A percentile compares a stretch with the other conserved stretches of the same genome.
These are phyloP conservation scores for Salvia splendens DNA, from an alignment of 257 asterid genomes.

Conservation along the genomic window DNA sequence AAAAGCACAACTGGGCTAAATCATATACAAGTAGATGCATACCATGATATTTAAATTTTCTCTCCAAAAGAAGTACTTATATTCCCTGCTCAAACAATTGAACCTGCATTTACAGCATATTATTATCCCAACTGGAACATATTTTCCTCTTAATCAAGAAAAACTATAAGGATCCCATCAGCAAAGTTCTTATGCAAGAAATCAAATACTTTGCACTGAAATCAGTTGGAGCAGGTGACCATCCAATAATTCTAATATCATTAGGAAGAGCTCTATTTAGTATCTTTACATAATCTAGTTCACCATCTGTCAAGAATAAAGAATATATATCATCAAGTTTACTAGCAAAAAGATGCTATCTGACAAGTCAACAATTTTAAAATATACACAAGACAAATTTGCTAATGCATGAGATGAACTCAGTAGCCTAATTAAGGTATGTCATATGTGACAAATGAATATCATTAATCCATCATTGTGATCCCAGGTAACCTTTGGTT, in stretches of 20 bases:
- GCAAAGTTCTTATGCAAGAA: conserved; percentile 17
- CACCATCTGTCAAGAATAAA: conserved; percentile 54
- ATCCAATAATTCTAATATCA: conserved; percentile 86
- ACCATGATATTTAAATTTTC: conserved; percentile 69
- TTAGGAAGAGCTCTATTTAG: conserved; percentile 79
- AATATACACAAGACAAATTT: not conserved
- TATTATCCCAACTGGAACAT: conserved; percentile 26
- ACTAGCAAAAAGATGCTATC: conserved; percentile 22
- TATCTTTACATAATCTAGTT: conserved; percentile 77
- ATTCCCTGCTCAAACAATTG: conserved; percentile 87
- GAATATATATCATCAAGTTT: conserved; percentile 5
- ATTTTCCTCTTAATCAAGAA: conserved; percentile 14
- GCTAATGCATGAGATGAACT: conserved; percentile 27
- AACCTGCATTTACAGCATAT: conserved; percentile 58
- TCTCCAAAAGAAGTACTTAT: conserved; percentile 94
- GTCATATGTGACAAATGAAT: conserved; percentile 15
- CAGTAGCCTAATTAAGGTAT: conserved; percentile 24
- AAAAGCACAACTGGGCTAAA: too few species aligned
- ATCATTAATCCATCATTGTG: conserved; percentile 20
- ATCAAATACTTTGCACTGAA: conserved; percentile 81
- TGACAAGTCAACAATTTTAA: conserved; percentile 15
- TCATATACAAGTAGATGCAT: conserved; percentile 28
- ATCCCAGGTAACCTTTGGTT: conserved; percentile 19
- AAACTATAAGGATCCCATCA: conserved; percentile 21
- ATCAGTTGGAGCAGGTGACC: conserved; percentile 85